Evolutionary conservation across 2,329 filamentous ascomycete species (phyloP), one percentile per base, ranked within the genome.

Genomic region (Trichoderma koningii): DNA sequence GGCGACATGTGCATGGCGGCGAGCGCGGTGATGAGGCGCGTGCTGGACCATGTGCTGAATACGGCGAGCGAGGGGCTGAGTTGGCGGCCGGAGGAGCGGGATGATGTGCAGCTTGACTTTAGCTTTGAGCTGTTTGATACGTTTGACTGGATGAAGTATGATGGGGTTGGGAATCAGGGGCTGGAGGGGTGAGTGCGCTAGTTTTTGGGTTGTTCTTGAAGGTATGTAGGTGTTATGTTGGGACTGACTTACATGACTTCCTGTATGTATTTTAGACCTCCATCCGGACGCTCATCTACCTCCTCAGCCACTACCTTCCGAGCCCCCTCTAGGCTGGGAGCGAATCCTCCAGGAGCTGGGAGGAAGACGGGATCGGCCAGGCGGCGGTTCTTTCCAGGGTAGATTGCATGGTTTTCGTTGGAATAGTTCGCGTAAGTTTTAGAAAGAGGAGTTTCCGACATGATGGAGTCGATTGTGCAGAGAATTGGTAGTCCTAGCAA

Each of bases 21-120:
- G 70, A 80, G 80, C 64, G 74, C 73, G 3, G 76, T 83, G n/a
- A 83, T 85, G 51, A 78, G 82, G 61, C 79, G 77, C 15, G 82
- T 84, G 1, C 73, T 84, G 10, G 81, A 84, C 44, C 79, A 82
- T 53, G 77, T 81, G 3, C 73, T 84, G 12, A 82, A 83, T 66
- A 73, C 74, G 1, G 70, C 73, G 10, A 66, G 71, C 1, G 70
- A 72, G 30, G 41, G 30, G 7, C 53, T 47, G 30, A 64, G 55
- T 28, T 65, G 61, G 66, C n/a, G 66, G 26, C 69, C 69, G n/a
- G 69, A 48, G 3, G 34, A 48, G 5, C 50, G 64, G 26, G 65
- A 66, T 14, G 28, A 63, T 19, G 57, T 64, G 51, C 66, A 72
- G 66, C 70, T 52, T 1, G 76, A 77, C 50, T 79, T 79, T 64